These are phyloP conservation scores for Pythium volutum DNA, from an alignment of 352 stramenopile genomes.

Conservation along the genomic window DNA sequence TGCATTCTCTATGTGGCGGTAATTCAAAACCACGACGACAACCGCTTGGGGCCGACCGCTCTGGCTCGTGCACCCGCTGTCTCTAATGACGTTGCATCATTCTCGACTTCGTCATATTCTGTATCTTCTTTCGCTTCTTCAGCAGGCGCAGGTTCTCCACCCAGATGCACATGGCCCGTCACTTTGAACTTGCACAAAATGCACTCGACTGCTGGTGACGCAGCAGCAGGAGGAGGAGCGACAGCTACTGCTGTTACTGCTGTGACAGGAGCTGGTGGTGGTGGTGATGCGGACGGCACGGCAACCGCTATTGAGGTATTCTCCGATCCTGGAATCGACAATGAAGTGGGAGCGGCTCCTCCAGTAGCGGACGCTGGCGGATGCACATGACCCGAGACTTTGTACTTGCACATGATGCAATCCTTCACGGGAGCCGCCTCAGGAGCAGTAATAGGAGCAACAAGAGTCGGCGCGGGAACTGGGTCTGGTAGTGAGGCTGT, in stretches of 20 bases:
- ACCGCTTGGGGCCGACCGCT: constrained; percentile 9
- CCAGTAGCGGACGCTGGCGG: not conserved
- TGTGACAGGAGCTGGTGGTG: not conserved
- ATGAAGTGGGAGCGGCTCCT: not conserved
- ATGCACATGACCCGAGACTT: constrained; percentile 26
- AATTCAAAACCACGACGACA: constrained; percentile 30
- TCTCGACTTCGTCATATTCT: not conserved
- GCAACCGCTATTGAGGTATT: not conserved
- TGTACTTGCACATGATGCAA: constrained; percentile 31
- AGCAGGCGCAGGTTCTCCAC: constrained; percentile 7
- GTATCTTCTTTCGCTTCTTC: not conserved
- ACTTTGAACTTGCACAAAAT: constrained; percentile 30
- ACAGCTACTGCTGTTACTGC: not conserved
- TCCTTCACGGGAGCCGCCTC: not conserved
- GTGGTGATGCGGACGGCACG: not conserved
- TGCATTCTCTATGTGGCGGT: not conserved
- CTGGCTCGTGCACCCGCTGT: not conserved
- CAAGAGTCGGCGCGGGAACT: not conserved
- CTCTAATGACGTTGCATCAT: not conserved
- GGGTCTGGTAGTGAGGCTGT: not conserved
- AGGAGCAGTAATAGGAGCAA: not conserved
- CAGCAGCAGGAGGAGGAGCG: not conserved
- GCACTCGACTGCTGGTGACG: constrained; percentile 6
- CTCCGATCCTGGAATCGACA: not conserved
- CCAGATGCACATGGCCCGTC: constrained; percentile 20